Evolutionary conservation across 139 green algal genomes (phyloP).

Genomic region (Protoeuglena noctilucae): DNA sequence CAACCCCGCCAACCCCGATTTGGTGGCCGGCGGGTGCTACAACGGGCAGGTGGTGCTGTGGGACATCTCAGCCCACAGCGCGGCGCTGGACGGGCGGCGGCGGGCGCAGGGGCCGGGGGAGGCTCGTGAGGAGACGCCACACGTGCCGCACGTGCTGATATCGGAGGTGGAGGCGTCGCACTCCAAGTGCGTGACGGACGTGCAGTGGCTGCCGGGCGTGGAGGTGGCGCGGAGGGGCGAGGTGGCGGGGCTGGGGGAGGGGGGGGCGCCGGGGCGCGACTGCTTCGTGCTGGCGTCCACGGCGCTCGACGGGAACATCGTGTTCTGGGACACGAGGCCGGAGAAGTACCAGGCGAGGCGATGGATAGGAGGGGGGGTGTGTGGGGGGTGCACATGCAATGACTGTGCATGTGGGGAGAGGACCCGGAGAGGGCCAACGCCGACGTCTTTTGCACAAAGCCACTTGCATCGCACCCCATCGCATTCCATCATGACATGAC

Average conservation of each 20-base stretch:
- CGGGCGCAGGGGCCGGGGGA: not conserved
- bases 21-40: slow-evolving; percentile 49
- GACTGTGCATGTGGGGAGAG: no score
- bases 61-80: slow-evolving; percentile 15
- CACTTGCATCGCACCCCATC: not conserved
- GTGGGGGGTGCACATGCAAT: no score
- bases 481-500: not conserved
- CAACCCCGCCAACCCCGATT: slow-evolving; percentile 51
- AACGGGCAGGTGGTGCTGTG: slow-evolving; percentile 52
- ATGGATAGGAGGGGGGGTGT: no score
- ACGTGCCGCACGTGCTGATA: no score
- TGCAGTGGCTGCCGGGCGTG: slow-evolving; percentile 57
- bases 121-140: slow-evolving; percentile 11
- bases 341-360: slow-evolving; percentile 36
- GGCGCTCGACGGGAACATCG: slow-evolving; percentile 36
- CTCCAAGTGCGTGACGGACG: slow-evolving; percentile 39
- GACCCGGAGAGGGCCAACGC: slow-evolving; percentile 37
- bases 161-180: slow-evolving; percentile 44
- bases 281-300: slow-evolving; percentile 67
- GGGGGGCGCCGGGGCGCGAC: slow-evolving; percentile 30
- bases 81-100: not conserved
- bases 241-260: slow-evolving; percentile 12
- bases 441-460: no score
- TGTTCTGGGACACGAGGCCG: slow-evolving; percentile 70
- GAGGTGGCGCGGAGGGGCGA: slow-evolving; percentile 25